These are phyloP conservation scores for Hypoxylon fragiforme DNA, from an alignment of 495 filamentous ascomycete species.

Conservation along the genomic window DNA sequence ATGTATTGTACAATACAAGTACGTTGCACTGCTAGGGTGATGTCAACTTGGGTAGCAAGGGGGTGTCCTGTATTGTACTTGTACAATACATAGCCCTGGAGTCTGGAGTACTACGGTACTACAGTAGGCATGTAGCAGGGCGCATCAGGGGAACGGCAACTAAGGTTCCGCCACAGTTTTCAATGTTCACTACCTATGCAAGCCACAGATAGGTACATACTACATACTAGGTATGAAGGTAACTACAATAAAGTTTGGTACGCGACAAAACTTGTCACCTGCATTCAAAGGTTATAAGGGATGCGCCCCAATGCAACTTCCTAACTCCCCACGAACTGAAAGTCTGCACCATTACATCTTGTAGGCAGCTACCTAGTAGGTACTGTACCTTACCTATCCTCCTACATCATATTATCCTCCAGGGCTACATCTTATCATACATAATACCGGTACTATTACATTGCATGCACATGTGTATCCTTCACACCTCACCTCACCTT, in stretches of 20 bases:
- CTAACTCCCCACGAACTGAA: not conserved
- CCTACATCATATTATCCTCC: too few species aligned
- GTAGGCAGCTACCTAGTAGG: too few species aligned
- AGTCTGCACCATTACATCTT: too few species aligned
- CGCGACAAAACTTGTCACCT: constrained; percentile 2
- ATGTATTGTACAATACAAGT: not conserved
- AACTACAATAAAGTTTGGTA: not conserved
- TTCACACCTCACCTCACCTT: too few species aligned
- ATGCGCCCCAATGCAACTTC: constrained; percentile 1
- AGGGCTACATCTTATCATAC: too few species aligned
- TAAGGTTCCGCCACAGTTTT: constrained; percentile 26
- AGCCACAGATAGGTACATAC: constrained; percentile 19
- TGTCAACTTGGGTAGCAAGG: constrained; percentile 7
- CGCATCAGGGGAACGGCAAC: constrained; percentile 9
- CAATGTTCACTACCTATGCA: constrained; percentile 15
- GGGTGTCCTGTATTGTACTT: too few species aligned
- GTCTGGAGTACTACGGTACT: too few species aligned
- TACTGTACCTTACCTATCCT: too few species aligned
- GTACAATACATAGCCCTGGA: too few species aligned
- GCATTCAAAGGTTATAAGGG: constrained; percentile 9
- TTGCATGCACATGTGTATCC: too few species aligned
- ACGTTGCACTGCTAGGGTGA: constrained; percentile 22
- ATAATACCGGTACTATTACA: too few species aligned
- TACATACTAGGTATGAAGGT: not conserved
- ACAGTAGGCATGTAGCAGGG: constrained; percentile 23